Conservation (phyloP, 371 early-diverging fungal species). For the Mycotypha africana region DNA sequence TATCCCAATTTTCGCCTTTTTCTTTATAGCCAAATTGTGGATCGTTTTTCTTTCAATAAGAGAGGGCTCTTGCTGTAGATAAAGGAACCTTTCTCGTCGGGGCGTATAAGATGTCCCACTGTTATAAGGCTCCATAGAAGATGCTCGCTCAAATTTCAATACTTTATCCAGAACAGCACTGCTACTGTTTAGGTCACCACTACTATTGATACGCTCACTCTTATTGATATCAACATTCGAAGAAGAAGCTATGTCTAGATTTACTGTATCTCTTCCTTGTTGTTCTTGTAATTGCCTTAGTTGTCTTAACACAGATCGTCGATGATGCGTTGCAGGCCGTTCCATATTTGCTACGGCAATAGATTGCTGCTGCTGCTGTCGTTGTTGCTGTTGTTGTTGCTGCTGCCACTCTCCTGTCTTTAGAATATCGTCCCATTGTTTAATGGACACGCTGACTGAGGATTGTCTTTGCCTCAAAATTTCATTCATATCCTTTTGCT, state of each 20-base stretch:
- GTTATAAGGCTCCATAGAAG: conserved; percentile 30
- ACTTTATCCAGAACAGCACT: conserved; percentile 39
- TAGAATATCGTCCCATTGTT: conserved; percentile 33
- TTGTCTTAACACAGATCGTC: conserved; percentile 19
- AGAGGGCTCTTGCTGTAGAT: conserved; percentile 35
- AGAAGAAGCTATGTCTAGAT: too few relatives aligned
- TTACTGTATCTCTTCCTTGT: not conserved
- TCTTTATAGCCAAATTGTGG: too few relatives aligned
- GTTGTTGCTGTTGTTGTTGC: not conserved
- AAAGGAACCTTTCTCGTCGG: conserved; percentile 35
- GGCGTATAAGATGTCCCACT: conserved; percentile 32
- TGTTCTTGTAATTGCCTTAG: conserved; percentile 11
- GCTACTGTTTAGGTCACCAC: too few relatives aligned
- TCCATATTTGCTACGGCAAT: too few relatives aligned
- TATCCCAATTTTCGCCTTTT: conserved; percentile 2
- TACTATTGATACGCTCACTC: not conserved
- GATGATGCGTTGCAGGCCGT: conserved; percentile 1
- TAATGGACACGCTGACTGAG: conserved; percentile 34
- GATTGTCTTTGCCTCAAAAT: conserved; percentile 13
- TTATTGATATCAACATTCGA: not conserved
- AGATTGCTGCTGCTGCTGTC: too few relatives aligned
- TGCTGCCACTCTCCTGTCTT: conserved; percentile 21
- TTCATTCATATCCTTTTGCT: too few relatives aligned
- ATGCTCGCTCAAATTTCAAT: conserved; percentile 39
- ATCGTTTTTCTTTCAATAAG: conserved; percentile 23